Percentiles rank a stretch among this genome's conserved stretches.
phyloP scores from a whole-genome alignment of 2,329 filamentous ascomycete species.

The Colletotrichum filicis region DNA sequence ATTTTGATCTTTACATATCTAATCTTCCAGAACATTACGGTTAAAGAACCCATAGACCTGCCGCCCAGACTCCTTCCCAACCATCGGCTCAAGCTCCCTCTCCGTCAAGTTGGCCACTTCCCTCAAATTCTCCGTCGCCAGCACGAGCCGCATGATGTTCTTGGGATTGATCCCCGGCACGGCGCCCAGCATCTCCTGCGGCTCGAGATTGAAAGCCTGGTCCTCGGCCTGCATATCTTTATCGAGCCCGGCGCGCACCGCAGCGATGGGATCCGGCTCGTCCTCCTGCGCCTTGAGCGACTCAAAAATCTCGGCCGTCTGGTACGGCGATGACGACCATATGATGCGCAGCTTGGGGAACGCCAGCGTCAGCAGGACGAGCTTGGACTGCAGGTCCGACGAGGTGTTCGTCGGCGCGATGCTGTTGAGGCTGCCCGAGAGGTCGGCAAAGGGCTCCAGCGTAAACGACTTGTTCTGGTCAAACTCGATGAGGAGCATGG shows the following conservation, averaged over 20 bases:
- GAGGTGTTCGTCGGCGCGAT: conserved; percentile 67
- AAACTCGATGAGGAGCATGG: conserved; percentile 96
- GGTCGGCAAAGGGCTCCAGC: conserved; percentile 81
- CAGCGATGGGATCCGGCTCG: conserved; percentile 90
- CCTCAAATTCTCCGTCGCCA: conserved; percentile 79
- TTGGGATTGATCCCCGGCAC: conserved; percentile 88
- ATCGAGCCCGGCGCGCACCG: conserved; percentile 84
- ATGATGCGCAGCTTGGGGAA: conserved; percentile 92
- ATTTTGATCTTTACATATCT: conserved; percentile 36
- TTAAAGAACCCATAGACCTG: conserved; percentile 87
- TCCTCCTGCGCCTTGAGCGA: conserved; percentile 89
- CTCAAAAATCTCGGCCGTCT: conserved; percentile 97
- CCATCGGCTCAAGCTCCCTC: conserved; percentile 75
- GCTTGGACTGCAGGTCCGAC: conserved; percentile 88
- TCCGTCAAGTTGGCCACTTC: conserved; percentile 90
- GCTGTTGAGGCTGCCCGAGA: conserved; percentile 70
- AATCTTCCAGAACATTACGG: conserved; percentile 65
- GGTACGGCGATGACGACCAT: conserved; percentile 93
- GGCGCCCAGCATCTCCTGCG: conserved; percentile 88
- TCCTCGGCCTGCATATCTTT: conserved; percentile 70
- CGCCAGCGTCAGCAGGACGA: conserved; percentile 91
- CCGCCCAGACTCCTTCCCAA: conserved; percentile 81
- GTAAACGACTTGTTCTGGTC: conserved; percentile 98
- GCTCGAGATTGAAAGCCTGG: conserved; percentile 82
- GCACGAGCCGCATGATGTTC: conserved; percentile 77